Base-by-base conservation (phyloP, 129 eudicot species). In the Apium graveolens region DNA sequence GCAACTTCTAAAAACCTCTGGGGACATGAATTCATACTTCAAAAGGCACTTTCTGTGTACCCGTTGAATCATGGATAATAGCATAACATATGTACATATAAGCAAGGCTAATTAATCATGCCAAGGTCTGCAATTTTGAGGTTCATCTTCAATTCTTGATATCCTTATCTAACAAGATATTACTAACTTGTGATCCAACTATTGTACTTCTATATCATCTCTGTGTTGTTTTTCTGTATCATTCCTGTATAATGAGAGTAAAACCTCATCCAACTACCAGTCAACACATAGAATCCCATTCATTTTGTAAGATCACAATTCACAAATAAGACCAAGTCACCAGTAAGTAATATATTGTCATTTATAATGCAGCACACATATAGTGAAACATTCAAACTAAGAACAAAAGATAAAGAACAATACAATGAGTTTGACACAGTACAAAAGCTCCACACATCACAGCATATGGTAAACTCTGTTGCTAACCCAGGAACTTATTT, bases 381-480 rank as follows among this genome's bases (percentile, higher is more conserved):
- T 24, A 72, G 49, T 72, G 0, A 41, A 41, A 72, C n/a, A 72
- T 42, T 41, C 20, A 27, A 7, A 72, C 45, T 0, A 70, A 21
- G 31, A 14, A n/a, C 44, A 70, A 20, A 31, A 17, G 41, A 6
- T 10, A 8, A 24, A 37, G 48, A 70, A 70, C 17, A 2, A 35
- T 38, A 70, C 43, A 18, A 41, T 70, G 75, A 70, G 17, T 37
- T 35, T 21, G 45, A 70, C 46, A 34, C 13, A 21, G 29, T 21
- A 70, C 75, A 39, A 70, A 39, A 41, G 76, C 76, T 42, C 7
- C 75, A 48, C 76, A 72, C 31, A 72, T 41, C 29, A 41, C 34
- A 42, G 48, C 3, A n/a, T n/a, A 8, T 39, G 76, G 29, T 24
- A 72, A 41, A 72, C 51, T 41, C 51, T 38, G 31, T 72, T 41